Conservation (phyloP, 1,284 basidiomycete species). For the Cryptococcus amylolentus region DNA sequence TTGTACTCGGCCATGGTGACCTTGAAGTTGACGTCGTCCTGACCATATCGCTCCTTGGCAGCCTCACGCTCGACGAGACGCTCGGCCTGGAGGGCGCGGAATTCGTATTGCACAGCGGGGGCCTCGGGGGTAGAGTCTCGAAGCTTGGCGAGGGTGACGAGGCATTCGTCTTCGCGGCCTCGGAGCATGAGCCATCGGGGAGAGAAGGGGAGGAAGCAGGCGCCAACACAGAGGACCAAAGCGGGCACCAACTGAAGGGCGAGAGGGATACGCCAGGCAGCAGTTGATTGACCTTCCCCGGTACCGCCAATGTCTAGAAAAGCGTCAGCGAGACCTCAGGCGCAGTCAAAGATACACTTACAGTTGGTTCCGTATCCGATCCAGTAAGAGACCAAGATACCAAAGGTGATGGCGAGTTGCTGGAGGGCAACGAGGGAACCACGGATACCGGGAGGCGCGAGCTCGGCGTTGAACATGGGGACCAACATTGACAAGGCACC, state of each 20-base stretch:
- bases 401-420: conserved; percentile 69
- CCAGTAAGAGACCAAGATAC: conserved; percentile 63
- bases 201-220: conserved; percentile 53
- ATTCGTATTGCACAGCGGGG: conserved; percentile 70
- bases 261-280: conserved; percentile 73
- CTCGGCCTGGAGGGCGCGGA: conserved; percentile 76
- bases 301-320: conserved; percentile 44
- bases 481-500: conserved; percentile 48
- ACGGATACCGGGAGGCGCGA: conserved; percentile 75
- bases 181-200: conserved; percentile 63
- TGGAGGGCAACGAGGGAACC: conserved; percentile 77
- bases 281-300: conserved; percentile 48
- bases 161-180: conserved; percentile 69
- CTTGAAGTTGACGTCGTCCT: conserved; percentile 33
- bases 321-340: neutral
- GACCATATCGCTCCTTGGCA: conserved; percentile 47
- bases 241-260: conserved; percentile 68
- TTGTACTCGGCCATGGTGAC: conserved; percentile 42
- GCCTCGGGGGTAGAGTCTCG: conserved; percentile 59
- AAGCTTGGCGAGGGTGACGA: conserved; percentile 61
- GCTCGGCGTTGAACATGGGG: conserved; percentile 65
- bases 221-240: conserved; percentile 44
- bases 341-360: conserved; percentile 32
- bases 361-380: conserved; percentile 66
- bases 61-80: conserved; percentile 66